phyloP scores from a whole-genome alignment of 1,139 yeast genomes.

The Taphrina betulina region DNA sequence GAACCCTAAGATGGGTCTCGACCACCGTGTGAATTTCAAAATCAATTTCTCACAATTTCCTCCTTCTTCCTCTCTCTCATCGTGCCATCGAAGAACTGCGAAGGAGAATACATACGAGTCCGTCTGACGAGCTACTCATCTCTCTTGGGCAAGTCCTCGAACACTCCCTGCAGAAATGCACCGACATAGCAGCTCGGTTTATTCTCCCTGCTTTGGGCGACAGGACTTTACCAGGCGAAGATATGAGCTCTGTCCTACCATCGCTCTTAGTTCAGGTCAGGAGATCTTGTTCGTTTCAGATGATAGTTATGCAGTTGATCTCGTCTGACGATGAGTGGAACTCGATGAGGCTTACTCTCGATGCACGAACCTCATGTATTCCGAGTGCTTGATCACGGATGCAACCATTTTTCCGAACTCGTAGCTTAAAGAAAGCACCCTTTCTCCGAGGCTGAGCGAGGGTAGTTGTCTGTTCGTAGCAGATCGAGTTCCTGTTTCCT shows the following conservation, averaged over 20 bases:
- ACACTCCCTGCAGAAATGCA: conserved; percentile 19
- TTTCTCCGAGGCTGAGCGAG: background rate
- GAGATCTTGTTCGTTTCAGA: conserved; percentile 22
- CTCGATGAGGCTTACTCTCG: conserved; percentile 30
- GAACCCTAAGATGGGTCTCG: no score
- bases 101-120: conserved; percentile 19
- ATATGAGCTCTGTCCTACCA: conserved; percentile 20
- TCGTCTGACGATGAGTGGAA: background rate
- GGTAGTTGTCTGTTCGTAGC: conserved; percentile 5
- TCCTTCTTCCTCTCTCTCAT: no score
- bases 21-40: no score
- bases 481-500: background rate
- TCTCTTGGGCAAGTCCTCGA: conserved; percentile 31
- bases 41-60: no score
- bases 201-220: conserved; percentile 6
- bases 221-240: conserved; percentile 26
- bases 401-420: background rate
- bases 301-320: conserved; percentile 25
- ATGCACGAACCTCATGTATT: conserved; percentile 3
- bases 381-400: background rate
- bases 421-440: conserved; percentile 20
- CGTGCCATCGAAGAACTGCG: conserved; percentile 29
- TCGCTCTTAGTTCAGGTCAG: background rate
- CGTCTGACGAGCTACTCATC: background rate
- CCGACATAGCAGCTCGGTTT: conserved; percentile 27